These are phyloP conservation scores for Nakazawaea holstii DNA, from an alignment of 805 yeast species.

Conservation along the genomic window DNA sequence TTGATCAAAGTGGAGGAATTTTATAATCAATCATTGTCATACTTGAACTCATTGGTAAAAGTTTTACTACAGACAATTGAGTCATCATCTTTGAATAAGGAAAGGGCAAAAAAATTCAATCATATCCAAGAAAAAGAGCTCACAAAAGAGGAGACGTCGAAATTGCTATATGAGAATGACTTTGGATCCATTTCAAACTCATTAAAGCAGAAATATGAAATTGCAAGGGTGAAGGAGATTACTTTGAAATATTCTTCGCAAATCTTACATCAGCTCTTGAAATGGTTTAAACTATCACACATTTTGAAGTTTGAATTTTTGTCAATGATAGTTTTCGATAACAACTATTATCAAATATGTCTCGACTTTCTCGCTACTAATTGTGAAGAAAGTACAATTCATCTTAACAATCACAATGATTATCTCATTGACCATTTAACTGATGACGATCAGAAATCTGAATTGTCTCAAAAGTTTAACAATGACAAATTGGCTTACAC, in stretches of 20 bases:
- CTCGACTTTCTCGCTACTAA: conserved; percentile 28
- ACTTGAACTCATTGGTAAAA: conserved; percentile 57
- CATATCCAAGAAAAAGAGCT: conserved; percentile 14
- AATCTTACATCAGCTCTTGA: conserved; percentile 45
- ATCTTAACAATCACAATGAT: conserved; percentile 7
- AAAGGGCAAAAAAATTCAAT: conserved; percentile 8
- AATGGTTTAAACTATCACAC: conserved; percentile 80
- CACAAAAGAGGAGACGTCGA: conserved; percentile 20
- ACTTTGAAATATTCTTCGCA: conserved; percentile 55
- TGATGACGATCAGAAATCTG: conserved; percentile 25
- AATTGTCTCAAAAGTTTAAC: conserved; percentile 30
- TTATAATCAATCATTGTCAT: conserved; percentile 47
- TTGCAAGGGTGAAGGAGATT: conserved; percentile 55
- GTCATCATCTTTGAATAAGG: conserved; percentile 30
- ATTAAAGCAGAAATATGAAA: conserved; percentile 43
- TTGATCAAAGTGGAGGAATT: conserved; percentile 55
- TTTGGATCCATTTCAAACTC: conserved; percentile 5
- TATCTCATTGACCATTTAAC: conserved; percentile 12
- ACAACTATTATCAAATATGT: conserved; percentile 42
- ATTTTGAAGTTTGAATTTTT: conserved; percentile 75
- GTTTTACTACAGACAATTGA: conserved; percentile 63
- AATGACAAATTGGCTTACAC: conserved; percentile 29
- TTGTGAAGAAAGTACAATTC: conserved; percentile 11
- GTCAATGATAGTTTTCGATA: conserved; percentile 67
- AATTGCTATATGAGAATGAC: conserved; percentile 7